A percentile compares a stretch with the other conserved stretches of the same genome.
phyloP scores from a whole-genome alignment of 2,329 filamentous ascomycete genomes.

The Botrytis elliptica region DNA sequence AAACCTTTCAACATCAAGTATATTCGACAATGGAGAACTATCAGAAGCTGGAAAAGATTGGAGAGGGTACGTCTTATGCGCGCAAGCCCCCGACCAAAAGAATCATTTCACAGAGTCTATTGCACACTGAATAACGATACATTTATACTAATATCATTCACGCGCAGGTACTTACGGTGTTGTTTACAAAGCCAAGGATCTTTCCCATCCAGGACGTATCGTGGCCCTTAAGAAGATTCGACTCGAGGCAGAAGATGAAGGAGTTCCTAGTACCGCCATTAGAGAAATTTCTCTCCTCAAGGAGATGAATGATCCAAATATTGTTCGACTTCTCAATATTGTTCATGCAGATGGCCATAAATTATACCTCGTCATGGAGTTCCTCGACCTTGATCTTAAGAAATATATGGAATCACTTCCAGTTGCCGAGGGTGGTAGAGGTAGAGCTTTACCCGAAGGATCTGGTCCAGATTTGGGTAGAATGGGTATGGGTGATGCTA shows the following conservation, averaged over 20 bases:
- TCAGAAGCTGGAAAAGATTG: slow-evolving; percentile 94
- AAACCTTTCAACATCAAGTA: slow-evolving; percentile 23
- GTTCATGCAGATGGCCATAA: slow-evolving; percentile 94
- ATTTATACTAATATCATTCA: slow-evolving; percentile 27
- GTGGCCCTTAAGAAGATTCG: slow-evolving; percentile 95
- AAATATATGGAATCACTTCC: slow-evolving; percentile 95
- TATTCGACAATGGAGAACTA: slow-evolving; percentile 74
- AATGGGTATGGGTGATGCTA: slow-evolving; percentile 71
- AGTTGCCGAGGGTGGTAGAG: slow-evolving; percentile 78
- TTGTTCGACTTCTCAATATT: slow-evolving; percentile 85
- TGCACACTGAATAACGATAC: slow-evolving; percentile 11
- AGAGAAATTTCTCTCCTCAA: slow-evolving; percentile 92
- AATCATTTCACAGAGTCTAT: not conserved
- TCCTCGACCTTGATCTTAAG: slow-evolving; percentile 87
- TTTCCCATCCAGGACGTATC: slow-evolving; percentile 77
- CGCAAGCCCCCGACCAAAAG: not conserved
- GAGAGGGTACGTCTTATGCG: slow-evolving; percentile 67
- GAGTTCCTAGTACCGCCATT: slow-evolving; percentile 88
- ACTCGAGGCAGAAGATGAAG: slow-evolving; percentile 91
- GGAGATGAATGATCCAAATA: slow-evolving; percentile 90
- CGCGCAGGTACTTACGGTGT: slow-evolving; percentile 83
- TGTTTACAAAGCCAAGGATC: slow-evolving; percentile 90
- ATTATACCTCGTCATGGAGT: slow-evolving; percentile 90
- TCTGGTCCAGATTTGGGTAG: slow-evolving; percentile 61
- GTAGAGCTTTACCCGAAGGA: slow-evolving; percentile 80